Conservation (phyloP, 441 rosid genomes). For the Syzygium malaccense region DNA sequence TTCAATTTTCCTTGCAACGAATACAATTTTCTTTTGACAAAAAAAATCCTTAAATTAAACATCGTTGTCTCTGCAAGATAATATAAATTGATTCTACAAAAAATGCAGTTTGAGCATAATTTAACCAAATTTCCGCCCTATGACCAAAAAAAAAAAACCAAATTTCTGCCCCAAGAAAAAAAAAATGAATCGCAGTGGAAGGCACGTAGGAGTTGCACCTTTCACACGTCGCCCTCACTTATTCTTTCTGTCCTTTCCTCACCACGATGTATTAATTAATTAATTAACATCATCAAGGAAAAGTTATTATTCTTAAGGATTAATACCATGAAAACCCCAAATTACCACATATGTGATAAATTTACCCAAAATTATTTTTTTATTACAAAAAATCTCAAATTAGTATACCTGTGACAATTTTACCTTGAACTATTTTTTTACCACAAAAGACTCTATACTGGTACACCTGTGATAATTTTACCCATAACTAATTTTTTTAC, state of each 20-base stretch:
- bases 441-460: too few species aligned
- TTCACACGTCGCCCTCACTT: neutral
- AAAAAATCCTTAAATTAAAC: neutral
- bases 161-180: neutral
- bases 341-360: too few species aligned
- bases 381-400: too few species aligned
- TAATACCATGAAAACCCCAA: too few species aligned
- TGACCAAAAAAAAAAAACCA: neutral
- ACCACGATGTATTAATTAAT: neutral
- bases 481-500: too few species aligned
- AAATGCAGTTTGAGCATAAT: neutral
- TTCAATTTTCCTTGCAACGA: too few species aligned
- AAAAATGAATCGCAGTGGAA: neutral
- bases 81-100: neutral
- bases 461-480: too few species aligned
- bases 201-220: neutral
- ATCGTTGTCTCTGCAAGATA: neutral
- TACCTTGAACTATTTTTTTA: too few species aligned
- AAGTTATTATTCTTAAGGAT: neutral
- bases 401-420: too few species aligned
- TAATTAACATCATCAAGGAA: neutral
- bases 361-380: too few species aligned
- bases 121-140: neutral
- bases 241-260: neutral
- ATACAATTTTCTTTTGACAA: too few species aligned